These are phyloP conservation scores for Raffaelea albimanens DNA, from an alignment of 2,329 filamentous ascomycete species.

Conservation along the genomic window DNA sequence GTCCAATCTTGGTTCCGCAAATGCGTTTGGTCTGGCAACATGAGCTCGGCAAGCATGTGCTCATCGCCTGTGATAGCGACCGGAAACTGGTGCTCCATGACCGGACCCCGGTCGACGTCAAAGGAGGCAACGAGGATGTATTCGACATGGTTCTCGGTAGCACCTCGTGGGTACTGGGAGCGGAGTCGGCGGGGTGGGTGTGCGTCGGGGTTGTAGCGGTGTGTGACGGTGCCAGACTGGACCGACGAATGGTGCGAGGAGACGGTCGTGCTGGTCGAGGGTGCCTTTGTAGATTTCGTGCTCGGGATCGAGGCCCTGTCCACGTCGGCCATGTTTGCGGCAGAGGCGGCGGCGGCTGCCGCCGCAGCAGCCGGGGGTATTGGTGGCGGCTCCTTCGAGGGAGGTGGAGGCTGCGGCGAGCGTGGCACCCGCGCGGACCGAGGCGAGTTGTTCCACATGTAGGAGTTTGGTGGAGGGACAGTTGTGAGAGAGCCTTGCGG, in stretches of 20 bases:
- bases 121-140: constrained; percentile 97
- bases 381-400: constrained; percentile 34
- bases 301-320: constrained; percentile 51
- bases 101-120: constrained; percentile 87
- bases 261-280: constrained; percentile 43
- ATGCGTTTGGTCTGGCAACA: constrained; percentile 96
- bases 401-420: constrained; percentile 40
- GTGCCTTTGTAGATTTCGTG: constrained; percentile 46
- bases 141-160: constrained; percentile 87
- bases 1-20: constrained; percentile 96
- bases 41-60: constrained; percentile 95
- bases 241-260: constrained; percentile 54
- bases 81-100: constrained; percentile 98
- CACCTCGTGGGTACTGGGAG: constrained; percentile 67
- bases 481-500: constrained; percentile 49
- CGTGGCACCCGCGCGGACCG: constrained; percentile 33
- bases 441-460: constrained; percentile 42
- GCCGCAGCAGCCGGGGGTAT: no score
- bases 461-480: constrained; percentile 29
- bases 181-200: constrained; percentile 49
- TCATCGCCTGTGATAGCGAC: constrained; percentile 93
- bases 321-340: constrained; percentile 25
- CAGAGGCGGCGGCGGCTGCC: no score
- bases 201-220: constrained; percentile 39
- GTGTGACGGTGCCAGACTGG: constrained; percentile 28